A percentile compares a stretch with the other conserved stretches of the same genome.
Conservation (phyloP, 1,139 yeast genomes). For the Kluyveromyces sp. region DNA sequence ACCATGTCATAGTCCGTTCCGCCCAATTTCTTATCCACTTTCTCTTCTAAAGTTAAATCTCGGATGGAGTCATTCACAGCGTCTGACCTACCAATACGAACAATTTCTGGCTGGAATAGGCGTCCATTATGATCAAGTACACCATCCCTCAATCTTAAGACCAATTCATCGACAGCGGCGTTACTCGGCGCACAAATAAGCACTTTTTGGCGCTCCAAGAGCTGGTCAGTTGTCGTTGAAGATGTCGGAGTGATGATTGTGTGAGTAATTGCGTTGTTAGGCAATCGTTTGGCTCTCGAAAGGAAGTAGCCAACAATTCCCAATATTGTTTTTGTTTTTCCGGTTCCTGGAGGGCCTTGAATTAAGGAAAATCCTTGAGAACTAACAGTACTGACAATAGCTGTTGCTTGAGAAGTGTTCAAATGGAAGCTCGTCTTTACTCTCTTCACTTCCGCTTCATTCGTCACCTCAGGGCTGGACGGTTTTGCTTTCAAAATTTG, state of each 20-base stretch:
- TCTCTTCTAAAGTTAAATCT: slow-evolving; percentile 80
- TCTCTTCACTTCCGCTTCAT: slow-evolving; percentile 35
- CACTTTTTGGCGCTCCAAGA: slow-evolving; percentile 43
- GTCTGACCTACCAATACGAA: slow-evolving; percentile 88
- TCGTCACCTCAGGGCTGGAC: slow-evolving; percentile 31
- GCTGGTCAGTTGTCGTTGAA: slow-evolving; percentile 20
- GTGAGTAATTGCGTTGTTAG: slow-evolving; percentile 22
- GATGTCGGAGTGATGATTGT: slow-evolving; percentile 16
- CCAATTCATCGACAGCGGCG: slow-evolving; percentile 97
- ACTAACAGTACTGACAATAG: slow-evolving; percentile 66
- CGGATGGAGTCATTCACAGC: slow-evolving; percentile 78
- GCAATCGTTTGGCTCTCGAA: slow-evolving; percentile 33
- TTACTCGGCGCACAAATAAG: slow-evolving; percentile 96
- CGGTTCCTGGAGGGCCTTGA: slow-evolving; percentile 99
- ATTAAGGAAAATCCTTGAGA: slow-evolving; percentile 77
- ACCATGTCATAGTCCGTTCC: slow-evolving; percentile 36
- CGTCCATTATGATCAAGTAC: slow-evolving; percentile 53
- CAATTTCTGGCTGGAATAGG: slow-evolving; percentile 58
- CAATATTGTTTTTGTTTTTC: slow-evolving; percentile 92
- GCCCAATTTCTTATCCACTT: slow-evolving; percentile 62
- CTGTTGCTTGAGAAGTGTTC: slow-evolving; percentile 84
- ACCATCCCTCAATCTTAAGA: slow-evolving; percentile 75
- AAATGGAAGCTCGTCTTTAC: slow-evolving; percentile 49
- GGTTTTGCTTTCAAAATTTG: slow-evolving; percentile 65
- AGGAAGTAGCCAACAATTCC: slow-evolving; percentile 82